Evolutionary conservation across 1,139 yeast species (phyloP), one percentile per base, ranked within the genome.

Genomic region (Blastobotrys indianensis): DNA sequence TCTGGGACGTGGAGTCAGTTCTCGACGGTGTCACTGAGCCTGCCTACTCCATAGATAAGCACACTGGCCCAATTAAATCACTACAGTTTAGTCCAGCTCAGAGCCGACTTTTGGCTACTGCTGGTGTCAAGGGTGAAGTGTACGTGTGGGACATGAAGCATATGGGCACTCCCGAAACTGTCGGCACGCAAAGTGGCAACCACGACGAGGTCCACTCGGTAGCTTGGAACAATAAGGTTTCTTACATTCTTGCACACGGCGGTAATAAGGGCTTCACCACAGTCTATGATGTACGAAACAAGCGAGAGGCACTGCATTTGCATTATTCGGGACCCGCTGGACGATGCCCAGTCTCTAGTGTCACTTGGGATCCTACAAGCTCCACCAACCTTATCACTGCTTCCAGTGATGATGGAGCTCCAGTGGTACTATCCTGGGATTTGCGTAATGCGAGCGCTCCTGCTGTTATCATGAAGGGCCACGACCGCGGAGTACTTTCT

Each of bases 361-460:
- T 72, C 35, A 77, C 80, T 59, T 86, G 98, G 98, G 92, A 85
- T 64, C 92, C 97, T 54, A 72, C 76, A 29, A 79, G 79, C 65
- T 81, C 94, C 44, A 92, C 97, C 11, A 82, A 81, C 61, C 77
- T 94, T 54, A 78, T 85, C 35, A 90, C 97, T 30, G 95, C 96
- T 29, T 82, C 94, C 39, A 88, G 83, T 48, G 79, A 79, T 51
- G 97, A 90, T 64, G 70, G 75, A 13, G 80, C 82, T 51, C 95
- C 98, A 9, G 75, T 85, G 34, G 81, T 94, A 46, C 69, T 87
- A 54, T 74, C 92, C 12, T 94, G 98, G 98, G 97, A 92, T 69
- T 75, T 94, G 61, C 79, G 97, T 66, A 92, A 92, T 64, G 79
- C 96, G 20, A 84, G 85, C 61, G 90, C 85, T 17, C 98, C 99